Conservation (phyloP, 768 basidiomycete genomes). For the Mycena rebaudengoi region DNA sequence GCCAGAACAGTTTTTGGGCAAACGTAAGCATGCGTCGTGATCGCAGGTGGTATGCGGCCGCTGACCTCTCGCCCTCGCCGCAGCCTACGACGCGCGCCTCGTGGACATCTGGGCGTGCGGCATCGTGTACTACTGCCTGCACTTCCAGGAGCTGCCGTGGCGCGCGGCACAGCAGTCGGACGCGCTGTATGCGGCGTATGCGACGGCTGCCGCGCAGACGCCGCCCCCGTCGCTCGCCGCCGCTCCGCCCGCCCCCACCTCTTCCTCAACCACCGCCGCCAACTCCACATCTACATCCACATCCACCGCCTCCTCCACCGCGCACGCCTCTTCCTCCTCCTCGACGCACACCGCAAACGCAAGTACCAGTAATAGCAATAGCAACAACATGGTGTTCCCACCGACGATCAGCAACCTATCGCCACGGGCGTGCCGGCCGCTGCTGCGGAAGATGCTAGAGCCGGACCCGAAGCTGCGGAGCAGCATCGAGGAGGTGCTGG, state of each 20-base stretch:
- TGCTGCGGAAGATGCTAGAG: conserved; percentile 95
- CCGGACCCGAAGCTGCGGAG: conserved; percentile 84
- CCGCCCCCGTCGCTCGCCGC: conserved; percentile 52
- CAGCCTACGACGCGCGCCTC: conserved; percentile 96
- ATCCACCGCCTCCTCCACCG: conserved; percentile 51
- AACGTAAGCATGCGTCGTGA: conserved; percentile 76
- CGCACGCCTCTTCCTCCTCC: conserved; percentile 42
- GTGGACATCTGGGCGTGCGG: conserved; percentile 99
- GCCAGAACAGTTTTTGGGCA: conserved; percentile 94
- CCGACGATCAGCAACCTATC: conserved; percentile 89
- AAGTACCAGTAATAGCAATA: too few species aligned
- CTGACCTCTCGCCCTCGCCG: conserved; percentile 26
- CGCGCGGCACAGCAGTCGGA: conserved; percentile 90
- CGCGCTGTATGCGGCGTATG: conserved; percentile 82
- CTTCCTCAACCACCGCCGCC: conserved; percentile 10
- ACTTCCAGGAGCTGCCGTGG: conserved; percentile 98
- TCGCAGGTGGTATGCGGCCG: conserved; percentile 38
- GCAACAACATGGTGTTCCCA: conserved; percentile 36
- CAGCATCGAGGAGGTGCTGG: conserved; percentile 82
- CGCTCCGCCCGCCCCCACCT: conserved; percentile 4
- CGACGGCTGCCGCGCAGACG: conserved; percentile 50
- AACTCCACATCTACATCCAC: conserved; percentile 55
- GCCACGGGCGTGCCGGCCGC: conserved; percentile 81
- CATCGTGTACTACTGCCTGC: conserved; percentile 98
- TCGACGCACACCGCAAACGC: conserved; percentile 19